A percentile compares a stretch with the other conserved stretches of the same genome.
These are phyloP conservation scores for Cyathus pygmaeus DNA, from an alignment of 1,284 basidiomycete genomes.

Conservation along the genomic window DNA sequence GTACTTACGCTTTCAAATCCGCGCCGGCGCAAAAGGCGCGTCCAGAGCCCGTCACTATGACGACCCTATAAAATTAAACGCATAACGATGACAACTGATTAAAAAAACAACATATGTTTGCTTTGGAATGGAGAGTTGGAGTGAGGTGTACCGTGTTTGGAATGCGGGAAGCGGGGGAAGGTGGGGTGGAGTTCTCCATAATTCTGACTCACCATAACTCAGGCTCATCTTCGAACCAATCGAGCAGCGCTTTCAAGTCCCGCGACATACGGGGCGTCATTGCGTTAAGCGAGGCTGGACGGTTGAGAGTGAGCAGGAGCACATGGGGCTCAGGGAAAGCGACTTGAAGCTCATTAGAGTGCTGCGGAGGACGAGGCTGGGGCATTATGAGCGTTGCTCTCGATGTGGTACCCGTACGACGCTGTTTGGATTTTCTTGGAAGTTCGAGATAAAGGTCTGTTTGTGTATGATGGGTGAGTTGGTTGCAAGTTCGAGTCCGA, in stretches of 20 bases:
- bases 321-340: slow-evolving; percentile 73
- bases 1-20: slow-evolving; percentile 75
- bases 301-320: slow-evolving; percentile 78
- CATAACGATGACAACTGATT: neutral
- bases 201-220: slow-evolving; percentile 72
- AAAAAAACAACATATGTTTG: no score
- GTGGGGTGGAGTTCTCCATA: neutral
- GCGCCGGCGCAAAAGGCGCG: slow-evolving; percentile 85
- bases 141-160: neutral
- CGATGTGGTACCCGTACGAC: no score
- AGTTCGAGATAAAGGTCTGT: no score
- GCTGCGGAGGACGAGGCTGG: slow-evolving; percentile 49
- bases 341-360: slow-evolving; percentile 67
- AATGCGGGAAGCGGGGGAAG: neutral
- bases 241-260: slow-evolving; percentile 67
- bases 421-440: no score
- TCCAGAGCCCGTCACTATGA: slow-evolving; percentile 81
- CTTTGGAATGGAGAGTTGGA: neutral
- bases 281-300: slow-evolving; percentile 79
- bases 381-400: no score
- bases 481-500: no score
- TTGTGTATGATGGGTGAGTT: no score
- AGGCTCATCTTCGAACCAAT: slow-evolving; percentile 83
- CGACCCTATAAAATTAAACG: slow-evolving; percentile 61
- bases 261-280: slow-evolving; percentile 69